Evolutionary conservation across 495 filamentous ascomycete genomes (phyloP).

Genomic region (Apiosordaria backusii): DNA sequence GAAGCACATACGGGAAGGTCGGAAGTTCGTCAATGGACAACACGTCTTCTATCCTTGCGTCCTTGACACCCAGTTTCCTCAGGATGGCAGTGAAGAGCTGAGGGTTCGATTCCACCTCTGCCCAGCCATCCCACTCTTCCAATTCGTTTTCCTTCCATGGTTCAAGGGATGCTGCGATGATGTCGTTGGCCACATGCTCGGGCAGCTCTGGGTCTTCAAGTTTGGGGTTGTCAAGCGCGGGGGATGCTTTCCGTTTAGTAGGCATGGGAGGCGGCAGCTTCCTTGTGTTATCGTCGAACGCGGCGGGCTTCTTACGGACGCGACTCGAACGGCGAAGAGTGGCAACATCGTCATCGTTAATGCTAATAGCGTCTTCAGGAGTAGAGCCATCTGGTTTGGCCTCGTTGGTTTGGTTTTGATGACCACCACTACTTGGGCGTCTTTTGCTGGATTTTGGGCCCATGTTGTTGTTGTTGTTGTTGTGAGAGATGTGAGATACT

Average conservation of each 20-base stretch:
- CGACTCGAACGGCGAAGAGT: constrained; percentile 35
- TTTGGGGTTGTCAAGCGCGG: background rate
- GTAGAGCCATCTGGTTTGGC: too few species aligned
- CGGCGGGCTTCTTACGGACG: constrained; percentile 26
- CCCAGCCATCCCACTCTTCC: constrained; percentile 62
- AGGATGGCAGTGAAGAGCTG: constrained; percentile 84
- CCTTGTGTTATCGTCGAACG: constrained; percentile 10
- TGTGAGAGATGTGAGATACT: too few species aligned
- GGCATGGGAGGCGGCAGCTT: constrained; percentile 26
- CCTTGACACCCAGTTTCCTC: constrained; percentile 67
- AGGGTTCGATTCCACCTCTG: constrained; percentile 88
- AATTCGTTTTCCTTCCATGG: constrained; percentile 43
- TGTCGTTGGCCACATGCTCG: constrained; percentile 31
- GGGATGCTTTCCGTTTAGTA: constrained; percentile 39
- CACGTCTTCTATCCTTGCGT: constrained; percentile 76
- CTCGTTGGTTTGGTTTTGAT: background rate
- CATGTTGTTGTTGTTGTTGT: background rate
- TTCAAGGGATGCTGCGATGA: constrained; percentile 36
- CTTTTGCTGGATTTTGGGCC: too few species aligned
- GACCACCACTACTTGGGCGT: too few species aligned
- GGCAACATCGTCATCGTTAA: background rate
- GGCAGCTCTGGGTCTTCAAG: background rate
- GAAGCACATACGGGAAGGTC: constrained; percentile 60
- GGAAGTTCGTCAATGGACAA: constrained; percentile 66
- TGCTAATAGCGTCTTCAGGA: background rate